Evolutionary conservation across 257 asterid species (phyloP).

Genomic region (Nicotiana knightiana): DNA sequence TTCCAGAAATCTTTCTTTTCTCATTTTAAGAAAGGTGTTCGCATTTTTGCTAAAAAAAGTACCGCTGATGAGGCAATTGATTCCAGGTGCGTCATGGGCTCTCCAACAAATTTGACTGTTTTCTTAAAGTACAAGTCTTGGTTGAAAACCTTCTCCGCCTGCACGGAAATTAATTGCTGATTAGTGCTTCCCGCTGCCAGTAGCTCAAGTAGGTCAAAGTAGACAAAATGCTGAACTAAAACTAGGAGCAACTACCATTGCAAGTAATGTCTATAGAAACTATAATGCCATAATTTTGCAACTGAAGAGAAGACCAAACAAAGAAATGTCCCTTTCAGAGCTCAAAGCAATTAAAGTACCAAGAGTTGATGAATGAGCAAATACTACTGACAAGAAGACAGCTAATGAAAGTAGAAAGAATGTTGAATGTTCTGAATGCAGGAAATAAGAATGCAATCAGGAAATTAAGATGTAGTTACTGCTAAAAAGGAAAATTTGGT

Average conservation of each 20-base stretch:
- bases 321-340: not conserved
- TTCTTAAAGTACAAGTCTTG: slow-evolving; percentile 78
- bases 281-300: not conserved
- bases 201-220: slow-evolving; percentile 5
- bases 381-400: not conserved
- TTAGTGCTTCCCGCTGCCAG: not conserved
- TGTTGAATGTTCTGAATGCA: not conserved
- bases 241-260: not conserved
- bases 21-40: not conserved
- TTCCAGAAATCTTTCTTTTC: not conserved
- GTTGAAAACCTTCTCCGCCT: slow-evolving; percentile 88
- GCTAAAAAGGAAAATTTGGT: not conserved
- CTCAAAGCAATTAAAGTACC: not conserved
- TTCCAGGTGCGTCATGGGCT: slow-evolving; percentile 88
- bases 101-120: slow-evolving; percentile 66
- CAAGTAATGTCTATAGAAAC: not conserved
- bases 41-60: not conserved
- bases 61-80: slow-evolving; percentile 92
- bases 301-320: not conserved
- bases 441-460: not conserved
- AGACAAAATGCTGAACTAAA: not conserved
- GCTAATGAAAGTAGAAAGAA: not conserved
- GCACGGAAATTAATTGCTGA: slow-evolving; percentile 13
- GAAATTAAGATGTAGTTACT: not conserved
- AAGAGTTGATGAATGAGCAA: not conserved